Evolutionary conservation across 495 filamentous ascomycete species (phyloP), one percentile per base, ranked within the genome.

Genomic region (Opeltia flavorubescens): DNA sequence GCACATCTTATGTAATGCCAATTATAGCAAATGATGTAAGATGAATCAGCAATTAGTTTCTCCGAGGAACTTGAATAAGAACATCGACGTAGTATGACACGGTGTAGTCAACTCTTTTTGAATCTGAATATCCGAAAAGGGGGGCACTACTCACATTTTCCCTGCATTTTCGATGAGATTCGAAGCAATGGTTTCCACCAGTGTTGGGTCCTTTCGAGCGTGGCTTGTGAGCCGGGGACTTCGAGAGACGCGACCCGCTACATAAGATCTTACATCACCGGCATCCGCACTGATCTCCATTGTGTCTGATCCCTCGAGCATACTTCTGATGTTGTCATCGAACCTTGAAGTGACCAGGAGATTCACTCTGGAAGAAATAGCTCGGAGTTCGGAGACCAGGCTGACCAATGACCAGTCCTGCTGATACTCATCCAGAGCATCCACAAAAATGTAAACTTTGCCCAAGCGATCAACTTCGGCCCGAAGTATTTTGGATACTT

Each of bases 381-480:
- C 46, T 18, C 43, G 45, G 2, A 58, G 5, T 8, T 47, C 26
- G 8, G 36, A 5, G 6, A 62, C 31, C 18, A 58, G 40, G 17
- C 29, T 31, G 12, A 18, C 18, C 34, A 9, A 7, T 5, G 34
- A 9, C 8, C 23, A n/a, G 11, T 40, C 36, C 21, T 55, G 44
- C 8, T 20, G 5, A 25, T 52, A 62, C 52, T 65, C 62, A 27
- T 65, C 61, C 0, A 65, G 44, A 4, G 69, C 72, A 48, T 73
- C 69, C 9, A 75, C 45, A 15, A 74, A 49, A 33, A 75, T 53
- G 47, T 64, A 67, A 13, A 60, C 50, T 35, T 41, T 54, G 7
- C 56, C 55, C 44, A 55, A 63, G 6, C 26, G 39, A 0, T 43
- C 27, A 24, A 46, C 50, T 9, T 61, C 47, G 9, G 51, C 54